phyloP scores from a whole-genome alignment of 2,329 filamentous ascomycete species.

The Xylogone sp. region DNA sequence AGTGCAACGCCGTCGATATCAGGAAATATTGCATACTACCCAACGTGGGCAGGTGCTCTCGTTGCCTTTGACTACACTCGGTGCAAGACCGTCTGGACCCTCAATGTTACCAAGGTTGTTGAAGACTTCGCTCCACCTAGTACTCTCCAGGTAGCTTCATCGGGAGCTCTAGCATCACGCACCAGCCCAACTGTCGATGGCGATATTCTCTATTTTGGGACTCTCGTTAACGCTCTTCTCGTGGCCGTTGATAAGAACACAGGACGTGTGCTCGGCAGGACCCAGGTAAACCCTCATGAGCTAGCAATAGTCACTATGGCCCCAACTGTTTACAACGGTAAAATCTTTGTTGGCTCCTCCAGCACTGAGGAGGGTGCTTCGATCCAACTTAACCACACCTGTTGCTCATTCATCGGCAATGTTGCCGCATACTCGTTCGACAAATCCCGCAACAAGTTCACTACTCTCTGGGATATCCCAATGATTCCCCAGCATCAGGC shows the following conservation, averaged over 20 bases:
- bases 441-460: conserved; percentile 10
- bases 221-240: conserved; percentile 21
- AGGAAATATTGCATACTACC: conserved; percentile 21
- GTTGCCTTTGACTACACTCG: conserved; percentile 27
- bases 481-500: conserved; percentile 11
- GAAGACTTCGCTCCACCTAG: conserved; percentile 9
- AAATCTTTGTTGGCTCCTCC: conserved; percentile 27
- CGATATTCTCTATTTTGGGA: conserved; percentile 28
- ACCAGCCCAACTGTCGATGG: conserved; percentile 14
- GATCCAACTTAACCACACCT: conserved; percentile 17
- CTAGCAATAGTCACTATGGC: conserved; percentile 24
- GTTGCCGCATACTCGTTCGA: conserved; percentile 18
- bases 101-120: conserved; percentile 27
- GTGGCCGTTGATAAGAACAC: conserved; percentile 21
- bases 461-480: conserved; percentile 16
- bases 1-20: conserved; percentile 9
- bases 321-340: conserved; percentile 24
- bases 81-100: conserved; percentile 23
- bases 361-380: conserved; percentile 20
- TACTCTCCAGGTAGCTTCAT: neutral
- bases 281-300: conserved; percentile 22
- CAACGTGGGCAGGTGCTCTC: conserved; percentile 28
- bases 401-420: conserved; percentile 26
- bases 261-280: conserved; percentile 16
- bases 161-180: conserved; percentile 1